Conservation (phyloP, 345 rosid genomes). For the Eucalyptus marginata region DNA sequence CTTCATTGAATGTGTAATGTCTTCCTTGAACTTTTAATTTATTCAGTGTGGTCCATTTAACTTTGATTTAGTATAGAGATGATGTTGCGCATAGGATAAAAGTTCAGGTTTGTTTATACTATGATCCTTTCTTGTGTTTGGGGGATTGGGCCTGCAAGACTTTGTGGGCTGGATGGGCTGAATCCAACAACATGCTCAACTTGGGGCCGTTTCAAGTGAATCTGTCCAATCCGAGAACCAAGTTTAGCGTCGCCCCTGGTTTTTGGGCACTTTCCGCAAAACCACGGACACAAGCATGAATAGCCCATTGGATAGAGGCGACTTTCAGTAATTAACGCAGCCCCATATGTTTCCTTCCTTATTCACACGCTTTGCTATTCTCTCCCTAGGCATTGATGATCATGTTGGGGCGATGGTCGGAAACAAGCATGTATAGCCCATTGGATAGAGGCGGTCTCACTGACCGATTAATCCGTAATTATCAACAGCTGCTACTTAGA, state of each 20-base stretch:
- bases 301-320: too few relatives aligned
- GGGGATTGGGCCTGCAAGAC: background rate
- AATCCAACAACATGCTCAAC: background rate
- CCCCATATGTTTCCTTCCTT: background rate
- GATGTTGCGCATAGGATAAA: background rate
- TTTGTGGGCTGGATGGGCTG: background rate
- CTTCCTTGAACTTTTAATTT: background rate
- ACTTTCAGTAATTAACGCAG: background rate
- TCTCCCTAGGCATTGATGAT: background rate
- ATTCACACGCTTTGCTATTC: background rate
- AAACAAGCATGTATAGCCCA: background rate
- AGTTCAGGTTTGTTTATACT: background rate
- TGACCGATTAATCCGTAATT: background rate
- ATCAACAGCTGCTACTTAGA: background rate
- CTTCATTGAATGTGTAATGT: background rate
- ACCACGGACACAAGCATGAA: background rate
- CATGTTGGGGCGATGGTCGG: background rate
- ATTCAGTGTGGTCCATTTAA: fast-evolving
- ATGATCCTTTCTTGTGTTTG: background rate
- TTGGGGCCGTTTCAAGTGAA: background rate
- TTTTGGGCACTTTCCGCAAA: background rate
- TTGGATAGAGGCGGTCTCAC: background rate
- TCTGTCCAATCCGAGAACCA: background rate
- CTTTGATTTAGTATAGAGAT: background rate
- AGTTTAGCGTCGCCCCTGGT: background rate